Conservation (phyloP, 345 rosid species). For the Balakata baccata region DNA sequence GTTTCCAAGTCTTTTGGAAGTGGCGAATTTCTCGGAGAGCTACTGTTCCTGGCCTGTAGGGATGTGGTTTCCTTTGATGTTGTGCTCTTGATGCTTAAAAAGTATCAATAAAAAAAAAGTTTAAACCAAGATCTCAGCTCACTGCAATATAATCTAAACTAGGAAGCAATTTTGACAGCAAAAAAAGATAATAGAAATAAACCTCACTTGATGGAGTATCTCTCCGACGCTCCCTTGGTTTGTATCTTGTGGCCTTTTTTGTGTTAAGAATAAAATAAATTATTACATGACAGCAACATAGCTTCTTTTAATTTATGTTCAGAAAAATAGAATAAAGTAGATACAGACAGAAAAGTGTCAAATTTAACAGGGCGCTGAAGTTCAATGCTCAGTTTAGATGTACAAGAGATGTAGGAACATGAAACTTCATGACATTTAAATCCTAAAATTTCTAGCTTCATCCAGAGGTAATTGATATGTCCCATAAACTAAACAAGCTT, state of each 20-base stretch:
- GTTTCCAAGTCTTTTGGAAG: constrained; percentile 47
- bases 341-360: neutral
- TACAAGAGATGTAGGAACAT: neutral
- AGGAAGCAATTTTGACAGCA: neutral
- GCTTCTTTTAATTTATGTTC: neutral
- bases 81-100: constrained; percentile 16
- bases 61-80: constrained; percentile 38
- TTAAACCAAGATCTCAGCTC: neutral
- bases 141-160: neutral
- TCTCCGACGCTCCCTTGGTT: neutral
- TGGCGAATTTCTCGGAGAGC: constrained; percentile 78
- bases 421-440: neutral
- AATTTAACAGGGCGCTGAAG: neutral
- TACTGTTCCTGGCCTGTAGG: constrained; percentile 58
- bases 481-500: neutral
- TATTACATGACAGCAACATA: neutral
- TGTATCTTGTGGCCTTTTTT: constrained; percentile 12
- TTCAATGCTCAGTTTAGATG: neutral
- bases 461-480: neutral
- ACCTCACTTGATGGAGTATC: constrained; percentile 15
- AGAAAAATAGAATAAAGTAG: neutral
- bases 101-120: neutral
- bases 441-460: neutral
- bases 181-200: neutral
- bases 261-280: neutral